These are phyloP conservation scores for Haematococcus lacustris DNA, from an alignment of 139 green algal species.

Conservation along the genomic window DNA sequence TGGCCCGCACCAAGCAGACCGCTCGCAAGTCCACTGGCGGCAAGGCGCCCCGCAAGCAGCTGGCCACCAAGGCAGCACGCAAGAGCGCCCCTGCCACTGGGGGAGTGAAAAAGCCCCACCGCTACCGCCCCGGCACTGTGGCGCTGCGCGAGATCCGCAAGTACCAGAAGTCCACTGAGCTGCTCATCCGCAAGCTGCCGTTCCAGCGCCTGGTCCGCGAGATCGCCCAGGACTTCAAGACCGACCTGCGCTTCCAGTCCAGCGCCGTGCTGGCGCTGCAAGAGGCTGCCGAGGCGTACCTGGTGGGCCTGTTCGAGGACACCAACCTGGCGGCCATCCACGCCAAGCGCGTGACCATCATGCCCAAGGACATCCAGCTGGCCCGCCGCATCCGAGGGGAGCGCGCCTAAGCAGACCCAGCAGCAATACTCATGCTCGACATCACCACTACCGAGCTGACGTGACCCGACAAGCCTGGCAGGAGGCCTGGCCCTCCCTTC, in stretches of 20 bases:
- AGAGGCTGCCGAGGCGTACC: no score
- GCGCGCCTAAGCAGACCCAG: no score
- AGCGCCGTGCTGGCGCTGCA: constrained; percentile 84
- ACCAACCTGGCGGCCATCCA: constrained; percentile 93
- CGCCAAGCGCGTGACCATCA: constrained; percentile 81
- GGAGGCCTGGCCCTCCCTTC: no score
- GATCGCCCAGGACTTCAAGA: constrained; percentile 97
- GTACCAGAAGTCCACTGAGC: constrained; percentile 90
- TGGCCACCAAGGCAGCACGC: constrained; percentile 67
- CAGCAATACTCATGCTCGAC: no score
- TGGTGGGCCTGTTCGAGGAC: constrained; percentile 95
- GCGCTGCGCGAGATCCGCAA: constrained; percentile 86
- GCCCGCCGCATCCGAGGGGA: no score
- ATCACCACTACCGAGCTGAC: no score
- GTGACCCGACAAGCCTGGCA: no score
- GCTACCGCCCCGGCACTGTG: constrained; percentile 79
- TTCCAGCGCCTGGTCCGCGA: constrained; percentile 93
- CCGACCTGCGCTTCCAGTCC: constrained; percentile 93
- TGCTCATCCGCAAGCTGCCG: constrained; percentile 91
- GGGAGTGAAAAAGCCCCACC: constrained; percentile 26
- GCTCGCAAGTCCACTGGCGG: constrained; percentile 48
- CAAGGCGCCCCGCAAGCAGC: constrained; percentile 86
- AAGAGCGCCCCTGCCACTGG: constrained; percentile 4
- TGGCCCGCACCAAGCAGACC: constrained; percentile 69
- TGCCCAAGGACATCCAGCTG: constrained; percentile 67